Conservation (phyloP, 345 rosid genomes). For the Mallotus nudiflorus region DNA sequence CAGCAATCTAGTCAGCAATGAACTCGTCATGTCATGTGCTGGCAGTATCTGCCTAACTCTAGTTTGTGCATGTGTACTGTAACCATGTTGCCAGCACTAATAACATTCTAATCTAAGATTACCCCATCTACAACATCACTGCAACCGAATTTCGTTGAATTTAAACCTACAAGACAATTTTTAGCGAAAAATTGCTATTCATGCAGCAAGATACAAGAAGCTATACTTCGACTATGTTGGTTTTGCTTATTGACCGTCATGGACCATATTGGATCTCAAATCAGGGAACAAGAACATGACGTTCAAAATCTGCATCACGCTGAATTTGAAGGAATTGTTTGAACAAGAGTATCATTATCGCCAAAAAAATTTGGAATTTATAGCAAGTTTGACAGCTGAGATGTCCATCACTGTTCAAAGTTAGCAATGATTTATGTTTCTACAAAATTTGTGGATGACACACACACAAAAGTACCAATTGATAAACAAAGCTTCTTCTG, state of each 20-base stretch:
- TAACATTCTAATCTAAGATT: neutral
- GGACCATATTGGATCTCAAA: slow-evolving; percentile 1
- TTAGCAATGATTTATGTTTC: slow-evolving; percentile 42
- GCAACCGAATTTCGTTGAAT: neutral
- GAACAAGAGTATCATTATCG: neutral
- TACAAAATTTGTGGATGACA: slow-evolving; percentile 45
- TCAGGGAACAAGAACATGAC: neutral
- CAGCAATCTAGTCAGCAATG: neutral
- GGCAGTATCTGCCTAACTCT: neutral
- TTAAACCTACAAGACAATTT: neutral
- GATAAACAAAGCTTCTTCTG: slow-evolving; percentile 41
- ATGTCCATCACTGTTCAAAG: slow-evolving; percentile 33
- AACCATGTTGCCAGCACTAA: neutral
- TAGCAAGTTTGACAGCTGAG: slow-evolving; percentile 27
- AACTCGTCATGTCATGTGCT: neutral
- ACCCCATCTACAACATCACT: neutral
- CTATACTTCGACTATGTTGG: neutral
- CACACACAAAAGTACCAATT: slow-evolving; percentile 39
- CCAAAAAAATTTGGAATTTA: slow-evolving; percentile 7
- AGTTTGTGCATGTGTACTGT: neutral
- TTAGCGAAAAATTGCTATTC: neutral
- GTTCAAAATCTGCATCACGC: neutral
- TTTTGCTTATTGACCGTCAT: neutral
- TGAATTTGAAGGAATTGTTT: neutral
- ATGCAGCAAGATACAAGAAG: neutral